phyloP scores from a whole-genome alignment of 2,329 filamentous ascomycete genomes.

The Amauroascus niger region DNA sequence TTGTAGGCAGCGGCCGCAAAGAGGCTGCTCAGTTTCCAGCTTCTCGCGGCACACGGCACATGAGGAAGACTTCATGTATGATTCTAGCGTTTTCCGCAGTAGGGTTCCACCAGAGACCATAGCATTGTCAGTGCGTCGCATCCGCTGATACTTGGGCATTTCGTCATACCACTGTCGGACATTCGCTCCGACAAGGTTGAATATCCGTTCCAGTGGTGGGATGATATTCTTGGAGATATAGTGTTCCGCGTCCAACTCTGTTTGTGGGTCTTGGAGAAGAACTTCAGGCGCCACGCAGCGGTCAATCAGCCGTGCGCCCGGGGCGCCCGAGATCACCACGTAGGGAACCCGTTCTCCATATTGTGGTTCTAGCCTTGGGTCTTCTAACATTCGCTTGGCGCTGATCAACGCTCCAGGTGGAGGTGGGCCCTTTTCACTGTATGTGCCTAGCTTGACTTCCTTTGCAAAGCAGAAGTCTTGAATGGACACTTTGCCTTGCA shows the following conservation, averaged over 20 bases:
- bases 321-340: constrained; percentile 80
- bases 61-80: constrained; percentile 73
- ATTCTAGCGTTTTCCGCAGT: constrained; percentile 68
- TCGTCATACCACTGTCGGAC: constrained; percentile 89
- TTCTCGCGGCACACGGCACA: constrained; percentile 67
- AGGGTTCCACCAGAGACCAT: constrained; percentile 6
- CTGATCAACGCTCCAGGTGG: constrained; percentile 86
- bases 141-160: constrained; percentile 81
- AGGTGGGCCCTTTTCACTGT: constrained; percentile 67
- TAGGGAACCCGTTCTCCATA: constrained; percentile 94
- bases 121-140: constrained; percentile 50
- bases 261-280: constrained; percentile 63
- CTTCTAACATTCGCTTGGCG: constrained; percentile 73
- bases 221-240: constrained; percentile 96
- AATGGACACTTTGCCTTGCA: constrained; percentile 75
- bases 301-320: constrained; percentile 75
- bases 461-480: constrained; percentile 94
- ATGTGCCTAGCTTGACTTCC: constrained; percentile 83
- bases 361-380: constrained; percentile 79
- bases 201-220: constrained; percentile 88
- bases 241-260: constrained; percentile 84
- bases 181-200: constrained; percentile 89
- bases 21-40: constrained; percentile 34
- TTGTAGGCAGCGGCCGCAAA: constrained; percentile 33
- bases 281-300: constrained; percentile 82